Evolutionary conservation across 495 filamentous ascomycete genomes (phyloP), one percentile per base, ranked within the genome.

Genomic region (Usnea hakonensis): DNA sequence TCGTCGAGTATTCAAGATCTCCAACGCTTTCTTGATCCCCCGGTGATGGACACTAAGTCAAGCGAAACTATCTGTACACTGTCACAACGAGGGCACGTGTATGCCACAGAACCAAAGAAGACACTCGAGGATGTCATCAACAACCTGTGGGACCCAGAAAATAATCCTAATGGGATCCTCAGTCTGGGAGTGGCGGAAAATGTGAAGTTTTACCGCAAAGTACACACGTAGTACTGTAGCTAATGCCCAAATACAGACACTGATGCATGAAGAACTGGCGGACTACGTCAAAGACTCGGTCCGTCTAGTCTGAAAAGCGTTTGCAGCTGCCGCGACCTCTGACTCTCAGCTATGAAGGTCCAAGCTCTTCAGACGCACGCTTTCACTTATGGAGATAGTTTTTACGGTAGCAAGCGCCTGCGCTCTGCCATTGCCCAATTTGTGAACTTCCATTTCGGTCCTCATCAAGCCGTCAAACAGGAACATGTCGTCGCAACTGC

Each of bases 371-470:
- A 73, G 1, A 60, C 65, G 26, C 66, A 75, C 44, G 73, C 73
- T 44, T 70, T 80, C 64, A 78, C 74, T n/a, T 80, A 79, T 67
- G 71, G 76, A 52, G 72, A 76, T 6, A 73, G 76, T n/a, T 66
- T 67, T 2, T 58, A 57, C 16, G 75, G 75, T 0, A 73, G 72
- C 7, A 58, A 40, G 17, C 66, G 73, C 23, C 70, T 82, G 2
- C 72, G 72, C 19, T 57, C 57, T 2, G 74, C 78, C 8, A 76
- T 83, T 64, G 70, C 79, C n/a, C 63, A 69, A 10, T 77, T 80
- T 36, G 53, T 84, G 40, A 82, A 77, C 50, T 62, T 55, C 4
- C 64, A 79, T 50, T 74, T 84, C 58, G 67, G 74, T 1, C 78
- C 81, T 0, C 57, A 67, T 32, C 57, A 44, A 0, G 69, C 75